Evolutionary conservation across 306 rosid species (phyloP), one percentile per base, ranked within the genome.

Genomic region (Neltuma alba): DNA sequence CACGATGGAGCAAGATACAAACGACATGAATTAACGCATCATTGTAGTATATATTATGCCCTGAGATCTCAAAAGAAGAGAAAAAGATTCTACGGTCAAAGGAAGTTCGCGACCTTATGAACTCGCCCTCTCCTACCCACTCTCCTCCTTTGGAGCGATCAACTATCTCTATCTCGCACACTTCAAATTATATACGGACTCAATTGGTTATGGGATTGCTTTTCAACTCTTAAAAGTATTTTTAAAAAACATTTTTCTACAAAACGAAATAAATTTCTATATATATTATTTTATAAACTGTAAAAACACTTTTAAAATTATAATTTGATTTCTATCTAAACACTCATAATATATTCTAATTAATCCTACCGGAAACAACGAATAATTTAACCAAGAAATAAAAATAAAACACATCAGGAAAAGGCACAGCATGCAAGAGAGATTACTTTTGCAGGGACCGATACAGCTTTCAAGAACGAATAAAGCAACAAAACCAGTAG

Each of bases 371-470:
- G 47, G 79, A 71, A 79, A 82, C 61, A 48, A 54, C 57, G 41
- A 81, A 74, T 55, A 41, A 7, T 75, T 70, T 68, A 74, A 70
- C 30, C 28, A 78, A 33, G 52, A 80, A 80, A 31, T 16, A 48
- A 18, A 62, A 14, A 14, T 1, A 11, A 25, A 23, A 27, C 20
- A 1, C 0, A 60, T 0, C 15, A 7, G 69, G 74, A 62, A 66
- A 80, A 81, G 84, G 81, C 21, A 18, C 61, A 74, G 81, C 61
- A 79, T n/a, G n/a, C n/a, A 74, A 31, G 78, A 57, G 61, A 70
- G 78, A 71, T 57, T 76, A 69, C 93, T 87, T 89, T 91, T 86
- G 88, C 40, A 77, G 86, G 81, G 75, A 85, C 89, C 90, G 81
- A 87, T 78, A 85, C 79, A 82, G 72, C 80, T 71, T 76, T 77